Conservation (phyloP, 2,329 filamentous ascomycete species). For the Cladosporium sp. region DNA sequence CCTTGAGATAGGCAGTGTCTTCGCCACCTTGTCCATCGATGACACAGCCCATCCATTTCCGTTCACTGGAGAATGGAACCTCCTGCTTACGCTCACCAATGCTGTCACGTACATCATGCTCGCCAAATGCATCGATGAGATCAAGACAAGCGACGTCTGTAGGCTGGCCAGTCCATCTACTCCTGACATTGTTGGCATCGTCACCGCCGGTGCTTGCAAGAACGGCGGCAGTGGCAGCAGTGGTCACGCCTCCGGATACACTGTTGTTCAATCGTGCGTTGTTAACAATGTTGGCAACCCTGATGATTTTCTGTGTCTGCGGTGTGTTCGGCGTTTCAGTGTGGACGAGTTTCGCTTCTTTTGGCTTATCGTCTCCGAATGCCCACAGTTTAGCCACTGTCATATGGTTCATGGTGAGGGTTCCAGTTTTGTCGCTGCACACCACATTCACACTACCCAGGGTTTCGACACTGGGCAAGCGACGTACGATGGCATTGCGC, state of each 20-base stretch:
- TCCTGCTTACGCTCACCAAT: constrained; percentile 79
- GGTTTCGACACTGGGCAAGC: constrained; percentile 94
- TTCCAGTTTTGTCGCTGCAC: constrained; percentile 97
- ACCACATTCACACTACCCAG: constrained; percentile 99
- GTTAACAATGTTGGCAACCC: constrained; percentile 95
- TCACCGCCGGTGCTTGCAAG: constrained; percentile 75
- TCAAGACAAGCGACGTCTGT: constrained; percentile 98
- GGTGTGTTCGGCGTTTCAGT: constrained; percentile 58
- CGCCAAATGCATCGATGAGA: constrained; percentile 81
- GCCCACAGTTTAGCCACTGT: constrained; percentile 96
- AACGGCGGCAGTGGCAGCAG: constrained; percentile 69
- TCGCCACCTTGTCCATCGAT: constrained; percentile 60
- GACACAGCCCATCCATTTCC: constrained; percentile 98
- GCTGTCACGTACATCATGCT: constrained; percentile 84
- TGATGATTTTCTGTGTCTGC: constrained; percentile 73
- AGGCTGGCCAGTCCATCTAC: constrained; percentile 92
- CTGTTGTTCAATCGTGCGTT: constrained; percentile 74
- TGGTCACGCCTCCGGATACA: constrained; percentile 57
- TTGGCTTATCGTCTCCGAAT: constrained; percentile 56
- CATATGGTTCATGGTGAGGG: constrained; percentile 97
- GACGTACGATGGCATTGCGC: constrained; percentile 89
- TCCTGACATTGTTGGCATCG: constrained; percentile 60
- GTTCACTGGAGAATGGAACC: constrained; percentile 91
- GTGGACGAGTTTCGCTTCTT: constrained; percentile 54
- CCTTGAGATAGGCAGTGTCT: constrained; percentile 92